These are phyloP conservation scores for Stemphylium beticola DNA, from an alignment of 2,329 filamentous ascomycete genomes.

Conservation along the genomic window DNA sequence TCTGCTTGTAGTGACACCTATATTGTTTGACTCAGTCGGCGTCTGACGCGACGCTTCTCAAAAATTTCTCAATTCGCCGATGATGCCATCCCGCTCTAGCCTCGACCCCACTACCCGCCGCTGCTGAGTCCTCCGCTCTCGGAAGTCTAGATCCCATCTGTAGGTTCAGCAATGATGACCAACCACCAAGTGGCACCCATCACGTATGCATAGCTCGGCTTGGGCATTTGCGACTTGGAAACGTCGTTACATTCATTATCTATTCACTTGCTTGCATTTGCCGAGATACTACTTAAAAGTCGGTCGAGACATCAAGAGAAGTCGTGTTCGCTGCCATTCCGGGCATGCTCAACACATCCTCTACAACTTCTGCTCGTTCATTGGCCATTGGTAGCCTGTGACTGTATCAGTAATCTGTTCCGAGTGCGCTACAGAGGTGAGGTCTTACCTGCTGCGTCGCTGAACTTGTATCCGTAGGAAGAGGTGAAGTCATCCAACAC, in stretches of 20 bases:
- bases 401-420: slow-evolving; percentile 21
- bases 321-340: slow-evolving; percentile 15
- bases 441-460: slow-evolving; percentile 77
- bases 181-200: neutral
- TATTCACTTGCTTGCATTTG: slow-evolving; percentile 13
- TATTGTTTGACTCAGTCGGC: slow-evolving; percentile 23
- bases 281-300: neutral
- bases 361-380: slow-evolving; percentile 48
- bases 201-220: neutral
- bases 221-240: neutral
- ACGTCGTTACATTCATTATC: slow-evolving; percentile 27
- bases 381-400: slow-evolving; percentile 50
- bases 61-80: slow-evolving; percentile 41
- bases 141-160: slow-evolving; percentile 3
- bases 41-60: slow-evolving; percentile 15
- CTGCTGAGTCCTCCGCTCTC: slow-evolving; percentile 11
- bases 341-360: slow-evolving; percentile 19
- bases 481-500: slow-evolving; percentile 98
- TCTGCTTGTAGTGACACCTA: slow-evolving; percentile 16
- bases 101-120: slow-evolving; percentile 23
- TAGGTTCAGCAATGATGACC: neutral
- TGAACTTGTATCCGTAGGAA: slow-evolving; percentile 99
- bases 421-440: slow-evolving; percentile 15
- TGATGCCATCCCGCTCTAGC: slow-evolving; percentile 43
- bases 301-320: slow-evolving; percentile 13